These are phyloP conservation scores for Tilletia walkeri DNA, from an alignment of 1,284 basidiomycete genomes.

Conservation along the genomic window DNA sequence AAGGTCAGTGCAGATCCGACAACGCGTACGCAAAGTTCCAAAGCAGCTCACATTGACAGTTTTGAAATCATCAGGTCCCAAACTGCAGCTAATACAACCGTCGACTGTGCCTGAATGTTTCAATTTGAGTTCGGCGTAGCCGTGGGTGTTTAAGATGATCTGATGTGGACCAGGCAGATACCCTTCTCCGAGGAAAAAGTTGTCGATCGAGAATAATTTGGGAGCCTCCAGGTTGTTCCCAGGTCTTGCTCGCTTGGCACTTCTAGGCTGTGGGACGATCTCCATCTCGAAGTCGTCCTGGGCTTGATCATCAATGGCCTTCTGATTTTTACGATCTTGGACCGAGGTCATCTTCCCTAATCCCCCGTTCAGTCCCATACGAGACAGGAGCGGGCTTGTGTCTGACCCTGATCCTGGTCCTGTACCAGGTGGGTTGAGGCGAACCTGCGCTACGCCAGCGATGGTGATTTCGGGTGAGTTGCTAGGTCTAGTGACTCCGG, in stretches of 20 bases:
- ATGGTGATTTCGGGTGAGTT: no score
- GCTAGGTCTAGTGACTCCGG: no score
- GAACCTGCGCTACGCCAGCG: background rate
- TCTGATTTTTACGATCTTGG: background rate
- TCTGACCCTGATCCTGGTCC: no score
- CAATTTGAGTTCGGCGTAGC: no score
- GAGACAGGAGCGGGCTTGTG: background rate
- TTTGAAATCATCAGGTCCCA: no score
- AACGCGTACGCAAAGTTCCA: no score
- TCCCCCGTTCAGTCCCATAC: background rate
- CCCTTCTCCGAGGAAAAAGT: slow-evolving; percentile 9
- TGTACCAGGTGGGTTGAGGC: background rate
- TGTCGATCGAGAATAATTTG: background rate
- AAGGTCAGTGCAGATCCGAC: no score
- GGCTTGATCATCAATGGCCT: background rate
- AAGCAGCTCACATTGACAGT: no score
- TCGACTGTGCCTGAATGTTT: no score
- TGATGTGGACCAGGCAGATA: background rate
- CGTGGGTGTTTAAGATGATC: background rate
- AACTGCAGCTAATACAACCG: no score
- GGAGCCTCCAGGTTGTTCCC: no score
- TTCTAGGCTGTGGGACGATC: background rate
- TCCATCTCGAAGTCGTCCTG: background rate
- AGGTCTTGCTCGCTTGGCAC: background rate
- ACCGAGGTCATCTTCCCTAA: background rate